Evolutionary conservation across 2,329 filamentous ascomycete species (phyloP).

Genomic region (Hypoxylon sp.): DNA sequence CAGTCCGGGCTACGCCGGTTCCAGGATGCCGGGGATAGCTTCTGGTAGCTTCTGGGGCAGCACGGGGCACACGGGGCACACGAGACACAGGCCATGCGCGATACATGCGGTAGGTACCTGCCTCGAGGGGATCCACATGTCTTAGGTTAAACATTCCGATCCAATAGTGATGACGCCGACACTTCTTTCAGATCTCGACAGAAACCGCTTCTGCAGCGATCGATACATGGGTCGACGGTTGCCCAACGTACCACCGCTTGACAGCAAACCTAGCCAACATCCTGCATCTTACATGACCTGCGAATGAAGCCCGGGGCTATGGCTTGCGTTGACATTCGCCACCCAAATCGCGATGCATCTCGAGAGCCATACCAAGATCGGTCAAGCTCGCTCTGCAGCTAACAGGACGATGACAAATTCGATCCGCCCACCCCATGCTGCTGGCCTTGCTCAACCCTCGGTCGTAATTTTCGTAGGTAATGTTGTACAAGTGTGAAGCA

Average conservation of each 20-base stretch:
- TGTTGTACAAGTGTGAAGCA: constrained; percentile 20
- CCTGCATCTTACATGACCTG: constrained; percentile 4
- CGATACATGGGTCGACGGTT: constrained; percentile 22
- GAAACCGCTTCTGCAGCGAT: constrained; percentile 43
- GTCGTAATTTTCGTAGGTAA: not conserved
- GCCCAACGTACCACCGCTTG: constrained; percentile 13
- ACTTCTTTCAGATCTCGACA: constrained; percentile 39
- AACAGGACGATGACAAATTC: not conserved
- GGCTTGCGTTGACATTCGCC: not conserved
- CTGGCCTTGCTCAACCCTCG: not conserved
- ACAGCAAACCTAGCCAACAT: constrained; percentile 9
- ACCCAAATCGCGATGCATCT: not conserved
- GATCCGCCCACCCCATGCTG: not conserved
- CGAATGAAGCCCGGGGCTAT: not conserved
- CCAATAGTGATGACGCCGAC: constrained; percentile 34
- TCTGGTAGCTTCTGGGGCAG: not conserved
- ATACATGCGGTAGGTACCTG: constrained; percentile 4
- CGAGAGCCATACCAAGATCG: not conserved
- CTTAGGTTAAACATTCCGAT: constrained; percentile 26
- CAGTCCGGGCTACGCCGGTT: not conserved
- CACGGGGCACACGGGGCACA: constrained; percentile 5
- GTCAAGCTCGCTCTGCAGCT: constrained; percentile 1
- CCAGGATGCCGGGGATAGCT: constrained; percentile 7
- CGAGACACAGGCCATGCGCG: not conserved
- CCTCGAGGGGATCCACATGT: constrained; percentile 13